Evolutionary conservation across 78 protist genomes (phyloP), one percentile per base, ranked within the genome.

Genomic region (Paratrimastix pyriformis): DNA sequence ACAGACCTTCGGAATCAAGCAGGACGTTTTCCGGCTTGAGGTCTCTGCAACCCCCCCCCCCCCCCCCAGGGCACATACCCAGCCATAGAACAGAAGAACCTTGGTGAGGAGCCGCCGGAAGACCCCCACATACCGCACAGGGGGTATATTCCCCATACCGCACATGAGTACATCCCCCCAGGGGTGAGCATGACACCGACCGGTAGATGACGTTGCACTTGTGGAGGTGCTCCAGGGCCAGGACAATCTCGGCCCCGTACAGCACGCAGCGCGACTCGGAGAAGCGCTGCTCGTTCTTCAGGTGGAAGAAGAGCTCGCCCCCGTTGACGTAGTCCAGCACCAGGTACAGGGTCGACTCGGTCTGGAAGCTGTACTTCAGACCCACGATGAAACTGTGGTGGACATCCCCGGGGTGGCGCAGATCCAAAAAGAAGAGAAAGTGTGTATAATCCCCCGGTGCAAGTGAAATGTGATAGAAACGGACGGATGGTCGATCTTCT

Each of bases 1-100:
- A 13, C 39, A 62, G 11, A 33, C 73, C 81, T 32, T 86, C 86
- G 8, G 48, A 33, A 58, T 88, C 95, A 66, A 95, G 74, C 11
- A 95, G 84, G 57, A 96, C 73, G 72, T 94, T 96, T 78, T 96
- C 99, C 35, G 98, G 99, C 73, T 92, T 93, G 72, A 93, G 76
- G 52, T 92, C 98, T 21, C 90, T 65, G 5, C 8, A 3, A 8
- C n/a, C n/a, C n/a, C n/a, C n/a, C n/a, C n/a, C n/a, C n/a, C n/a
- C n/a, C n/a, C n/a, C n/a, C n/a, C n/a, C n/a, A n/a, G n/a, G n/a
- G n/a, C n/a, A n/a, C n/a, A n/a, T n/a, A n/a, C n/a, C n/a, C n/a
- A n/a, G n/a, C n/a, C n/a, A n/a, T n/a, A n/a, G n/a, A n/a, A n/a
- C 26, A 11, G 29, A 62, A 62, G 57, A 52, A 52, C 21, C 35